Percentiles rank a stretch among this genome's conserved stretches.
Conservation (phyloP, 1,284 basidiomycete genomes). For the Polyporus tsugae region DNA sequence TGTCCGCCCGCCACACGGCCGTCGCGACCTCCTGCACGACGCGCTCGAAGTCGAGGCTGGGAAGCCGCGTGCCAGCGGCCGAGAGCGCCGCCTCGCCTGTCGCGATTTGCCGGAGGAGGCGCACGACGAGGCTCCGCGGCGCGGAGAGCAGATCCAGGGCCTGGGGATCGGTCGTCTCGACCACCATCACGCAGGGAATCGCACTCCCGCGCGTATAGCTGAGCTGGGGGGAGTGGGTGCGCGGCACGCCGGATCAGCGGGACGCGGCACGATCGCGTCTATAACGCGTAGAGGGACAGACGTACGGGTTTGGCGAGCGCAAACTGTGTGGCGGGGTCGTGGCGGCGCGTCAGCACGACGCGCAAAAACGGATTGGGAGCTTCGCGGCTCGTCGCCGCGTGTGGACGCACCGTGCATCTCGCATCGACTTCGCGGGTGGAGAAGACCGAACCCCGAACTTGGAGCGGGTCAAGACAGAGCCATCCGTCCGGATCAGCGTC, state of each 20-base stretch:
- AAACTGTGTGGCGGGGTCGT: conserved; percentile 26
- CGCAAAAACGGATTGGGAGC: background rate
- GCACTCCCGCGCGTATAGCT: conserved; percentile 39
- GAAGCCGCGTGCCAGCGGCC: conserved; percentile 15
- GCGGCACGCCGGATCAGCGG: conserved; percentile 14
- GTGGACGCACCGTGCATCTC: conserved; percentile 32
- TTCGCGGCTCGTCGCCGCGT: background rate
- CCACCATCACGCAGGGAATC: conserved; percentile 35
- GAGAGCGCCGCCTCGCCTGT: conserved; percentile 20
- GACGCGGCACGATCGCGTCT: conserved; percentile 14
- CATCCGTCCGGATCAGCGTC: conserved; percentile 58
- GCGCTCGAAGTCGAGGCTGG: conserved; percentile 28
- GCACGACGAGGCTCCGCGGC: conserved; percentile 34
- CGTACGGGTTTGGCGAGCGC: conserved; percentile 39
- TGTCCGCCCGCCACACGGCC: conserved; percentile 34
- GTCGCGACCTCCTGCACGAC: conserved; percentile 25
- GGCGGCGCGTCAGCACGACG: conserved; percentile 4
- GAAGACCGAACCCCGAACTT: conserved; percentile 55
- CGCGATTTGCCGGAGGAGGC: conserved; percentile 35
- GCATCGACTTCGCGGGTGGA: conserved; percentile 43
- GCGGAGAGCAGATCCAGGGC: conserved; percentile 37
- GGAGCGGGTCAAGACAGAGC: conserved; percentile 50
- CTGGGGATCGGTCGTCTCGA: conserved; percentile 37
- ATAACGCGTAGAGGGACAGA: background rate
- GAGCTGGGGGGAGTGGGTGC: conserved; percentile 23